Evolutionary conservation across 1,284 basidiomycete species (phyloP), one percentile per base, ranked within the genome.

Genomic region (Sanguinoderma infundibulare): DNA sequence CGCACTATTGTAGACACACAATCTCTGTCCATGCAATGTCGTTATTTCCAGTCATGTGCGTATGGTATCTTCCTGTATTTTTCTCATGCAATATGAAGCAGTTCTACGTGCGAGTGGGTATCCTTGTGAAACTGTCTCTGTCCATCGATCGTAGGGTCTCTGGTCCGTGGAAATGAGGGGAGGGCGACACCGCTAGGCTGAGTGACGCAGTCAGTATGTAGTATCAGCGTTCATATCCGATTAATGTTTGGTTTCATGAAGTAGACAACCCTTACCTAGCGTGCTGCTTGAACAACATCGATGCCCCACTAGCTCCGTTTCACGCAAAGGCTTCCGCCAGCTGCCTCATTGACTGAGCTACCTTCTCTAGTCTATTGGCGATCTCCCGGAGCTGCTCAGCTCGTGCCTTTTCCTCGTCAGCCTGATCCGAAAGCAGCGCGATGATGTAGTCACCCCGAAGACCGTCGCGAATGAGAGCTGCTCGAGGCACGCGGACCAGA

Each of bases 331-430:
- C 59, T 20, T 55, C 42, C 35, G 55, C 64, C 10, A 68, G 53
- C 12, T 58, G 59, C 53, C 59, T 59, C 53, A 59, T 62, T 42
- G 51, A 49, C 26, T 42, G 42, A 5, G 67, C 72, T 36, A 69
- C 58, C 20, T 61, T 56, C 55, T 72, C 67, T 44, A 70, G 60
- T 34, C 66, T 62, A 52, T 60, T 53, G 28, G 72, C 73, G 53
- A 77, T 54, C 20, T 47, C 56, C 50, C 59, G 61, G 32, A 76
- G 64, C 38, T 71, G 64, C 46, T 54, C 53, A 3, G 73, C 71
- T 20, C 72, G 65, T 30, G 39, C 61, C 60, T 74, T 72, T 50
- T 74, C 74, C 26, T 68, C 70, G 24, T 46, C 55, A 4, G 72
- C 73, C 52, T 70, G 67, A 42, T 63, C 57, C 42, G 71, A 52